Percentiles rank a stretch among this genome's conserved stretches.
phyloP scores from a whole-genome alignment of 1,139 yeast species.

The Fermentozyma sake region DNA sequence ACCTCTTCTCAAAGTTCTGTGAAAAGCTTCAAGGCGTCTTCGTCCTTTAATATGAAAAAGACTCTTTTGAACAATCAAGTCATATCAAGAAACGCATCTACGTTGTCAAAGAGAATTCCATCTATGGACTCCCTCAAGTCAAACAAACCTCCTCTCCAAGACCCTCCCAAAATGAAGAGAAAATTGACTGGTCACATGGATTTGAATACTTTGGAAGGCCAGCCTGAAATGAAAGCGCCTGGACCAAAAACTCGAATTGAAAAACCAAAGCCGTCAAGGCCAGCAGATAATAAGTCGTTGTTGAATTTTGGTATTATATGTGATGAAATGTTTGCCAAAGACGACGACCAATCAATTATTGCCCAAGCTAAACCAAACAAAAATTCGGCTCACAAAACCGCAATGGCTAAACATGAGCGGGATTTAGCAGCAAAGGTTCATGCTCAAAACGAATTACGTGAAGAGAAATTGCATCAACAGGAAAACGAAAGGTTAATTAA shows the following conservation, averaged over 20 bases:
- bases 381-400: conserved; percentile 2
- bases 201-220: conserved; percentile 9
- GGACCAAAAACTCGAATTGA: not conserved
- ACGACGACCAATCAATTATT: conserved; percentile 1
- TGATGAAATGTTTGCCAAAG: conserved; percentile 12
- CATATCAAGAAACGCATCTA: conserved; percentile 22
- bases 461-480: conserved; percentile 15
- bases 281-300: conserved; percentile 18
- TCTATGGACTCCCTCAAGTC: conserved; percentile 3
- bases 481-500: conserved; percentile 9
- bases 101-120: conserved; percentile 4
- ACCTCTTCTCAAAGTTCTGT: conserved; percentile 14
- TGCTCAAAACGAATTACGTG: conserved; percentile 26
- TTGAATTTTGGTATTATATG: conserved; percentile 27
- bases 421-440: conserved; percentile 29
- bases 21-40: conserved; percentile 34
- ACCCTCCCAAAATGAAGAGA: conserved; percentile 19
- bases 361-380: conserved; percentile 1
- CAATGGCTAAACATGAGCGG: conserved; percentile 22
- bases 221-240: not conserved
- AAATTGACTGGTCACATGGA: conserved; percentile 22
- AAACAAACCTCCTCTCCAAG: conserved; percentile 9
- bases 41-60: conserved; percentile 36
- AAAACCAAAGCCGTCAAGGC: not conserved
- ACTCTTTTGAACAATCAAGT: conserved; percentile 22